Evolutionary conservation across 129 eudicot species (phyloP).

Genomic region (Lactuca saligna): DNA sequence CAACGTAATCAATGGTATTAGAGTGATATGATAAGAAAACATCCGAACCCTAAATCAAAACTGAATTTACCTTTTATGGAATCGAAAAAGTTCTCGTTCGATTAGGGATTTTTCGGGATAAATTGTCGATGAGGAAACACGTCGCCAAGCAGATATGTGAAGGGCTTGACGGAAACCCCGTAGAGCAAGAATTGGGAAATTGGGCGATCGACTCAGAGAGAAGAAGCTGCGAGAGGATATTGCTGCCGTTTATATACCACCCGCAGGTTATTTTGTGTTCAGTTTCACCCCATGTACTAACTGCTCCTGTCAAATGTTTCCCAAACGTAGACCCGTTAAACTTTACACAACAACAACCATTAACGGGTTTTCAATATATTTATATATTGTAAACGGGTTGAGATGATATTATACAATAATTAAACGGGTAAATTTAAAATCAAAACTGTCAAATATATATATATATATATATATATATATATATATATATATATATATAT

Average conservation of each 20-base stretch:
- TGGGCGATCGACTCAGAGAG: slow-evolving; percentile 12
- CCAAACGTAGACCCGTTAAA: not conserved
- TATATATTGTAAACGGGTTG: too few species aligned
- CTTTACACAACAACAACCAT: not conserved
- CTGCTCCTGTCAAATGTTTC: not conserved
- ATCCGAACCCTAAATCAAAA: slow-evolving; percentile 28
- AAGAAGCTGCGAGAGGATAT: slow-evolving; percentile 20
- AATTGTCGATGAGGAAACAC: slow-evolving; percentile 8
- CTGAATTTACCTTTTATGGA: slow-evolving; percentile 27
- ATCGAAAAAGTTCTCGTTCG: not conserved
- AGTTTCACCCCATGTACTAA: slow-evolving; percentile 8
- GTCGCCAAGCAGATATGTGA: slow-evolving; percentile 14
- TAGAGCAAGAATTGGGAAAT: slow-evolving; percentile 18
- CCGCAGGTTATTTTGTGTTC: not conserved
- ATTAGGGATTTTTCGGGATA: slow-evolving; percentile 18
- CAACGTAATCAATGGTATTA: not conserved
- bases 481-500: too few species aligned
- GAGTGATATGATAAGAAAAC: slow-evolving; percentile 7
- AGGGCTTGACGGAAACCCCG: slow-evolving; percentile 7
- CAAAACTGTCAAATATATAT: too few species aligned
- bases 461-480: too few species aligned
- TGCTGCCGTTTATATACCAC: slow-evolving; percentile 6
- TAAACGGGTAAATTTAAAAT: too few species aligned
- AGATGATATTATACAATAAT: too few species aligned
- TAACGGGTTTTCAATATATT: too few species aligned